These are phyloP conservation scores for Lichtheimia ramosa DNA, from an alignment of 371 early-diverging fungal species.

Conservation along the genomic window DNA sequence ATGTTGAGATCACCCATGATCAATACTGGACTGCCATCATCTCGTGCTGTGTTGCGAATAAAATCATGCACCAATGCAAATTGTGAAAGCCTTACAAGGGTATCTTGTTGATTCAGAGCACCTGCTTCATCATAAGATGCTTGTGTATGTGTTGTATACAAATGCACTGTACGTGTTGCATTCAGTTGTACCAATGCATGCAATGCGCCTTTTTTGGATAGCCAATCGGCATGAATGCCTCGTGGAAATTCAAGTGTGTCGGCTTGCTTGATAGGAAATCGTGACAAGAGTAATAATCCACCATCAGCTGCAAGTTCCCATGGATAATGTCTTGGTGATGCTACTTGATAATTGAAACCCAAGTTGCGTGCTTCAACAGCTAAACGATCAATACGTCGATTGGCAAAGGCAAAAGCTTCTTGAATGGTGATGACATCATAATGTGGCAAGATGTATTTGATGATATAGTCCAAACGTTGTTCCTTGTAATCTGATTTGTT, in stretches of 20 bases:
- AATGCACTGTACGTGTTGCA: constrained; percentile 50
- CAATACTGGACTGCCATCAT: constrained; percentile 50
- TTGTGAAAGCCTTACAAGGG: constrained; percentile 58
- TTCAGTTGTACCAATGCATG: constrained; percentile 69
- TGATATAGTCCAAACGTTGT: constrained; percentile 67
- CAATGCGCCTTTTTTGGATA: constrained; percentile 76
- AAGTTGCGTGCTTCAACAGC: constrained; percentile 58
- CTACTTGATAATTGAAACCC: constrained; percentile 65
- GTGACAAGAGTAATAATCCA: constrained; percentile 74
- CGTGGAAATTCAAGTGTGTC: constrained; percentile 62
- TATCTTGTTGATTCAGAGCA: constrained; percentile 49
- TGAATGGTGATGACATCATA: constrained; percentile 84
- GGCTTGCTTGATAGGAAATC: constrained; percentile 65
- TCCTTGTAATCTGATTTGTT: constrained; percentile 78
- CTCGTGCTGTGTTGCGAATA: constrained; percentile 43
- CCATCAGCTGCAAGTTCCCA: constrained; percentile 76
- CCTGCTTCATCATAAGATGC: constrained; percentile 59
- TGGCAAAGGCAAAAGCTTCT: constrained; percentile 81
- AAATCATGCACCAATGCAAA: constrained; percentile 63
- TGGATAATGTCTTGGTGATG: constrained; percentile 56
- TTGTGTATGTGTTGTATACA: constrained; percentile 86
- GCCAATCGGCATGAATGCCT: constrained; percentile 73
- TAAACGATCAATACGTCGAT: constrained; percentile 54
- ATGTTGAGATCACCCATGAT: constrained; percentile 80
- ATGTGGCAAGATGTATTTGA: constrained; percentile 53